Evolutionary conservation across 2,329 filamentous ascomycete genomes (phyloP).

Genomic region (Ilyonectria mors-panacis): DNA sequence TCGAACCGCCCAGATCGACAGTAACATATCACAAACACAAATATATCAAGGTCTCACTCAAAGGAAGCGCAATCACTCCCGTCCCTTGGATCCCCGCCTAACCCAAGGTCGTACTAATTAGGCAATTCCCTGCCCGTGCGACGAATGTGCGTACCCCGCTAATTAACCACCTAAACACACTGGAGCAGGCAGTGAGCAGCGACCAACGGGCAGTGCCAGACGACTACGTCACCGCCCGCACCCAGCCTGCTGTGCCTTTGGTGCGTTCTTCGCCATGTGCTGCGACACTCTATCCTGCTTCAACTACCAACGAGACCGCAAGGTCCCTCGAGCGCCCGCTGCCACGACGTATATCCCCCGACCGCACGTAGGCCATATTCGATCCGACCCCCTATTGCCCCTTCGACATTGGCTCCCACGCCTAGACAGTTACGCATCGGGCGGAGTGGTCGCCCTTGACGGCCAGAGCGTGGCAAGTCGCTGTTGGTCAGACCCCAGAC

Average conservation of each 20-base stretch:
- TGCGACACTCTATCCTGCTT: constrained; percentile 37
- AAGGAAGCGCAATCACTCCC: not conserved
- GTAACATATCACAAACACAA: not conserved
- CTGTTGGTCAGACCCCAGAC: constrained; percentile 15
- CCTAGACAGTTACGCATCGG: constrained; percentile 20
- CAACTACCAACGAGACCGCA: constrained; percentile 30
- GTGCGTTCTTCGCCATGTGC: constrained; percentile 32
- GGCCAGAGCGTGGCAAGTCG: constrained; percentile 7
- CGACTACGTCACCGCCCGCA: constrained; percentile 48
- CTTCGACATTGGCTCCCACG: constrained; percentile 16
- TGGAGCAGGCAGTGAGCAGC: not conserved
- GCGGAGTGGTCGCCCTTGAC: constrained; percentile 9
- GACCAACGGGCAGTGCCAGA: constrained; percentile 38
- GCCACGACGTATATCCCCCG: constrained; percentile 10
- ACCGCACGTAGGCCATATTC: not conserved
- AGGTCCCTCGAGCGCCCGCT: constrained; percentile 13
- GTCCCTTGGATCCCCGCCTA: not conserved
- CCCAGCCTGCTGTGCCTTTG: constrained; percentile 29
- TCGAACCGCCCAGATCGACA: not conserved
- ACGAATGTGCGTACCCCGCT: constrained; percentile 21
- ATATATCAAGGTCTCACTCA: not conserved
- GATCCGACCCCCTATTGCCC: not conserved
- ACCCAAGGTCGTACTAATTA: not conserved
- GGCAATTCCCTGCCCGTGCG: not conserved
- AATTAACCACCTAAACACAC: not conserved